Evolutionary conservation across 345 rosid genomes (phyloP).

Genomic region (Euphorbia peplus): DNA sequence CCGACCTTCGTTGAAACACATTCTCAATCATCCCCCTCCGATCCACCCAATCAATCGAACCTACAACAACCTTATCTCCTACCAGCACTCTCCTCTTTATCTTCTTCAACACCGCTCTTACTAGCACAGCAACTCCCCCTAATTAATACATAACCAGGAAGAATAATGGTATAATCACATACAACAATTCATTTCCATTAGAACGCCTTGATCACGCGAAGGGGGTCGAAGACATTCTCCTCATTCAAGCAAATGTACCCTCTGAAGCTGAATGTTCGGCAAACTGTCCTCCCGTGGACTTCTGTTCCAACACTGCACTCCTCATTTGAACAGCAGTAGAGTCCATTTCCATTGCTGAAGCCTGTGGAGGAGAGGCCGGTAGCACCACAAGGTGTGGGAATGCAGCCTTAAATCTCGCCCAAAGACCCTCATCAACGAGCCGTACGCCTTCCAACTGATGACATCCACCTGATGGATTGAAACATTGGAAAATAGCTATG

Average conservation of each 20-base stretch:
- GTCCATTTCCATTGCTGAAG: slow-evolving; percentile 76
- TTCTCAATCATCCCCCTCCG: slow-evolving; percentile 86
- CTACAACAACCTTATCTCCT: slow-evolving; percentile 81
- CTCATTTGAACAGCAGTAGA: slow-evolving; percentile 36
- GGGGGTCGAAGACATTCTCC: neutral
- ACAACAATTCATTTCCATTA: too few species aligned
- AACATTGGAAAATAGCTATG: neutral
- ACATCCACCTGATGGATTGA: slow-evolving; percentile 66
- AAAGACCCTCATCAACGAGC: slow-evolving; percentile 84
- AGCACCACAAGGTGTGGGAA: slow-evolving; percentile 81
- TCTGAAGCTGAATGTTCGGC: slow-evolving; percentile 31
- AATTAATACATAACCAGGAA: too few species aligned
- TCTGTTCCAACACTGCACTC: slow-evolving; percentile 38
- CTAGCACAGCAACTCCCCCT: slow-evolving; percentile 91
- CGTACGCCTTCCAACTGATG: slow-evolving; percentile 84
- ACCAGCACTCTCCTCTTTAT: slow-evolving; percentile 84
- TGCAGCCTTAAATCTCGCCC: slow-evolving; percentile 93
- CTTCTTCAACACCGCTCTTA: slow-evolving; percentile 90
- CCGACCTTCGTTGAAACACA: slow-evolving; percentile 60
- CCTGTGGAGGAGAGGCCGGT: slow-evolving; percentile 83
- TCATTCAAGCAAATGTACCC: slow-evolving; percentile 30
- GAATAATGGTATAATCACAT: too few species aligned
- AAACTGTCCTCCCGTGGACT: slow-evolving; percentile 28
- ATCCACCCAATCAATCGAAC: slow-evolving; percentile 90
- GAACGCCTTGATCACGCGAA: too few species aligned